These are phyloP conservation scores for Globisporangium nunn DNA, from an alignment of 352 stramenopile genomes.

Conservation along the genomic window DNA sequence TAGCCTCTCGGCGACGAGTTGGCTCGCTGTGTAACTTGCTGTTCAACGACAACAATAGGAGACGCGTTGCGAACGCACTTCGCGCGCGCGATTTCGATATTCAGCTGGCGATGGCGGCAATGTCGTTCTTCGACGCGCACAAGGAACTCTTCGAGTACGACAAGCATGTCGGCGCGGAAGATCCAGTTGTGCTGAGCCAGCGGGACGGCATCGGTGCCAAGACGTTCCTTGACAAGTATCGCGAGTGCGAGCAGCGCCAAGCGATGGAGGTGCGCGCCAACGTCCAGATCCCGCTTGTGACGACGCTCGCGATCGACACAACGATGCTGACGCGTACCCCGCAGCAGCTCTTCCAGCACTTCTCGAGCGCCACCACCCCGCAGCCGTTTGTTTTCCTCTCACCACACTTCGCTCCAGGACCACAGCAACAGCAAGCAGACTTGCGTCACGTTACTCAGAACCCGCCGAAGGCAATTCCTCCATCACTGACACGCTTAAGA, in stretches of 20 bases:
- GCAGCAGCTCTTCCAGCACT: not conserved
- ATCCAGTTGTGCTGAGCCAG: constrained; percentile 6
- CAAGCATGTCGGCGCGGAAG: constrained; percentile 25
- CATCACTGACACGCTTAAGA: constrained; percentile 5
- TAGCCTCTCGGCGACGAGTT: too few relatives aligned
- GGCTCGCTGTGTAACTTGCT: too few relatives aligned
- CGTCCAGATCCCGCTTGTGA: constrained; percentile 6
- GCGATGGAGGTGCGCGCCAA: constrained; percentile 5
- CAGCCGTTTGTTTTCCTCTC: not conserved
- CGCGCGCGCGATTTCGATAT: too few relatives aligned
- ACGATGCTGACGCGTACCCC: not conserved
- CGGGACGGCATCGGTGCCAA: constrained; percentile 13
- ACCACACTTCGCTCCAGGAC: not conserved
- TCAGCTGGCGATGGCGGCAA: not conserved
- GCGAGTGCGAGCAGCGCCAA: constrained; percentile 28
- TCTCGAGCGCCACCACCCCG: not conserved
- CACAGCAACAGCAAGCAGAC: not conserved
- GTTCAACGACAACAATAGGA: too few relatives aligned
- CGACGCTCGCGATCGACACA: constrained; percentile 3
- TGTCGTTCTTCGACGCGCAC: constrained; percentile 52
- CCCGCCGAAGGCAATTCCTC: not conserved
- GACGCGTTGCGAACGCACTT: too few relatives aligned
- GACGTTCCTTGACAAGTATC: constrained; percentile 48
- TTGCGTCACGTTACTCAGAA: not conserved
- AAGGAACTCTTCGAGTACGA: constrained; percentile 68